Evolutionary conservation across 108 stramenopile species (phyloP).

Genomic region (Chaetoceros tenuissimus): DNA sequence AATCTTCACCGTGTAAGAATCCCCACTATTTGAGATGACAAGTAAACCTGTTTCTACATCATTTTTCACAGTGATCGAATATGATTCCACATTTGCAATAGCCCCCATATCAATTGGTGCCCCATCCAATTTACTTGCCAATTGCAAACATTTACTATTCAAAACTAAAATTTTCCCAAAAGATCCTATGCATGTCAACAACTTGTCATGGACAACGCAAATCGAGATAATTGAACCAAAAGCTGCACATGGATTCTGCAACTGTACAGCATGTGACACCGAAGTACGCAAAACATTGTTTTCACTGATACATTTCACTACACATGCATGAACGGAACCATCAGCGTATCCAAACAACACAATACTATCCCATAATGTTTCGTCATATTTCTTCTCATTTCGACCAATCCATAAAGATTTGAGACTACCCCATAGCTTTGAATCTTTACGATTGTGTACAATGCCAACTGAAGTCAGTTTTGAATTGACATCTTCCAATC

Average conservation of each 20-base stretch:
- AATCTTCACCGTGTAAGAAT: too few relatives aligned
- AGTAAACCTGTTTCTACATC: too few relatives aligned
- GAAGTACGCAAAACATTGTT: too few relatives aligned
- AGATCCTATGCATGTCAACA: background rate
- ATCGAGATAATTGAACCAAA: background rate
- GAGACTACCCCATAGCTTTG: background rate
- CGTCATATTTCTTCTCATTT: background rate
- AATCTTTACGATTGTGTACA: background rate
- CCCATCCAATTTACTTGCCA: too few relatives aligned
- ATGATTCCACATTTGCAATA: too few relatives aligned
- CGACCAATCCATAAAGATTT: background rate
- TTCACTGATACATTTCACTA: background rate
- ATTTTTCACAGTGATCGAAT: too few relatives aligned
- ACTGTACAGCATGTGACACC: background rate
- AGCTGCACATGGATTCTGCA: background rate
- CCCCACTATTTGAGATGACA: too few relatives aligned
- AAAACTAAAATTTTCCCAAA: background rate
- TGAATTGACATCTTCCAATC: background rate
- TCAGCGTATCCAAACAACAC: background rate
- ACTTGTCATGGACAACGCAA: background rate
- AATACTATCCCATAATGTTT: background rate
- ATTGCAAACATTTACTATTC: background rate
- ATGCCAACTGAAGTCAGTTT: background rate
- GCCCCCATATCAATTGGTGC: too few relatives aligned
- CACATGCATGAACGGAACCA: background rate